These are phyloP conservation scores for Trichoderma harzianum DNA, from an alignment of 2,329 filamentous ascomycete species.

Conservation along the genomic window DNA sequence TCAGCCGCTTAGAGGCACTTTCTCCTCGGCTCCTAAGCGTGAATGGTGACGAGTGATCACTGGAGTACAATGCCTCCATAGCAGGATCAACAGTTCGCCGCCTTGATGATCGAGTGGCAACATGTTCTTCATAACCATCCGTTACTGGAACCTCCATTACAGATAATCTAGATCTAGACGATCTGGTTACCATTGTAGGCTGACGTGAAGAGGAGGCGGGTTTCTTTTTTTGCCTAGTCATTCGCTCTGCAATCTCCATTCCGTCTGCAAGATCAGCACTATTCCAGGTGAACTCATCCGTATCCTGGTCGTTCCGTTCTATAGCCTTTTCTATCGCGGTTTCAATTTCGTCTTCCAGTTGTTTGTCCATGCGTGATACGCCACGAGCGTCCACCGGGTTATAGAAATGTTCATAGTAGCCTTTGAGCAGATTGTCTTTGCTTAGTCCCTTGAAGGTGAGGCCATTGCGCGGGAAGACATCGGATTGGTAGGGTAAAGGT, in stretches of 20 bases:
- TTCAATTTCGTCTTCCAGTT: conserved; percentile 53
- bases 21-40: conserved; percentile 36
- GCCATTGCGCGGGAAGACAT: conserved; percentile 58
- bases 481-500: conserved; percentile 65
- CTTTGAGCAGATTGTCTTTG: conserved; percentile 57
- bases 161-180: not conserved
- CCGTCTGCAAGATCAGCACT: conserved; percentile 51
- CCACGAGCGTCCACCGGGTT: conserved; percentile 67
- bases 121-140: not conserved
- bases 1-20: not conserved
- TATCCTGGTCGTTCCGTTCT: conserved; percentile 63
- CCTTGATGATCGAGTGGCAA: conserved; percentile 28
- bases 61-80: conserved; percentile 55
- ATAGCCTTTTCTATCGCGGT: conserved; percentile 57
- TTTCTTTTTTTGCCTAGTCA: not conserved
- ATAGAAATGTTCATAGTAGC: conserved; percentile 58
- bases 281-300: conserved; percentile 61
- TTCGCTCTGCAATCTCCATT: not conserved
- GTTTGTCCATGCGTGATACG: conserved; percentile 58
- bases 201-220: conserved; percentile 24
- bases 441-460: conserved; percentile 58
- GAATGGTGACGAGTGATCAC: conserved; percentile 58
- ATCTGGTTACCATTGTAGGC: conserved; percentile 43
- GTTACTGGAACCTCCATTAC: not conserved
- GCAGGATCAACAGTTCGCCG: conserved; percentile 40